Conservation (phyloP, 116 monocot genomes). For the Phalaenopsis hybrid region DNA sequence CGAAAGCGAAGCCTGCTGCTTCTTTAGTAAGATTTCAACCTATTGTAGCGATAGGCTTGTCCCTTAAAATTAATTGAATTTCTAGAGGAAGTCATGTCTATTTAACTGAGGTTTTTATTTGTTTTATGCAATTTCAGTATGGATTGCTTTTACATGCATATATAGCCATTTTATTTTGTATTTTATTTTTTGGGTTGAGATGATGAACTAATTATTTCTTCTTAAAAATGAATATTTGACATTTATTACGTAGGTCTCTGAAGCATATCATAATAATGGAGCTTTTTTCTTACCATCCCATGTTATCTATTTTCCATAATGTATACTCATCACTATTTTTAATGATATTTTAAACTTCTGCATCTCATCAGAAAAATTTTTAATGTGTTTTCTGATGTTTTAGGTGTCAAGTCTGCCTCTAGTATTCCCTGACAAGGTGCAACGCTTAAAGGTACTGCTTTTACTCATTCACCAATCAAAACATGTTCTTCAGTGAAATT, state of each 20-base stretch:
- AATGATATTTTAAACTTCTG: background rate
- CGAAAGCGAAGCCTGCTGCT: conserved; percentile 30
- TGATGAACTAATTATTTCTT: background rate
- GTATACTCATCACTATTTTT: background rate
- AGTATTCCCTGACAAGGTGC: conserved; percentile 80
- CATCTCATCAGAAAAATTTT: background rate
- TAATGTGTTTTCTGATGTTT: conserved; percentile 16
- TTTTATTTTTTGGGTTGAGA: background rate
- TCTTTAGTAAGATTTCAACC: conserved; percentile 46
- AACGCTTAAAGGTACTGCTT: conserved; percentile 67
- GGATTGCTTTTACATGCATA: background rate
- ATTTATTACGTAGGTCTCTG: background rate
- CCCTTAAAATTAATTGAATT: conserved; percentile 6
- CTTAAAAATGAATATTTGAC: background rate
- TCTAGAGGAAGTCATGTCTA: background rate
- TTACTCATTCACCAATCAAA: background rate
- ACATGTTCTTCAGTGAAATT: background rate
- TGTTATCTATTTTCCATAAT: background rate
- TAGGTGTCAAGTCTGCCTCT: conserved; percentile 81
- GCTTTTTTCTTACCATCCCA: background rate
- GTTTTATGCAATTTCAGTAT: background rate
- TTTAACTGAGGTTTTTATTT: conserved; percentile 3
- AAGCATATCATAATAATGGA: background rate
- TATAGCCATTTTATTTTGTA: background rate
- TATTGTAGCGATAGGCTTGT: background rate